Evolutionary conservation across 108 stramenopile species (phyloP), one percentile per base, ranked within the genome.

Genomic region (Nannochloropsis salina): DNA sequence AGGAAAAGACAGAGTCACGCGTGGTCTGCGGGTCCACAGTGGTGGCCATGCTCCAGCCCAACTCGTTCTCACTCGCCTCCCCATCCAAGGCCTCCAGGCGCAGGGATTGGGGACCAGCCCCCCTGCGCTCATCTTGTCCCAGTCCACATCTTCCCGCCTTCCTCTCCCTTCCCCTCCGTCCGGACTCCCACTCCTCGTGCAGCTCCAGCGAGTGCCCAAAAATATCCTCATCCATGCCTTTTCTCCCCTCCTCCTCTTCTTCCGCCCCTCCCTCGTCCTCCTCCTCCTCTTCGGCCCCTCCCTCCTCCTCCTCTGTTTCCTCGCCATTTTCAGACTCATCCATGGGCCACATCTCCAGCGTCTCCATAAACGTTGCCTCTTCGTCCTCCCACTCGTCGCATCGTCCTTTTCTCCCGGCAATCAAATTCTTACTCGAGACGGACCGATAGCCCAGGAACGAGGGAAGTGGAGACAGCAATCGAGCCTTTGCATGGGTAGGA

Each of bases 11-110:
- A 4, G 61, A 74, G 61, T 74, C 61, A n/a, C 61, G 61, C 4
- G 61, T 74, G 3, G 61, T 74, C 61, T 74, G 61, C n/a, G 61
- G 61, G 8, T 74, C 61, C 61, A 74, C n/a, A n/a, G 61, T 74
- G n/a, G 61, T 74, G n/a, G 61, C 61, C 61, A 6, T 74, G 61
- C 61, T 74, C 61, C 61, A 74, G 20, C 61, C 61, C 15, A 74
- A n/a, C 6, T 74, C 61, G n/a, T 74, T 74, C 61, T 74, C 61
- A 74, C 61, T 74, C 61, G 20, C 61, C 20, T 74, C 61, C 61
- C 61, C 61, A n/a, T n/a, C 61, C 61, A 74, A n/a, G 20, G 15
- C 61, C 61, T 74, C 61, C 15, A 74, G 61, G 20, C 61, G 61
- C 61, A 74, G n/a, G 0, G 8, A 15, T 2, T 74, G 61, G 6